Conservation (phyloP, 257 asterid genomes). For the Solanum bulbocastanum region DNA sequence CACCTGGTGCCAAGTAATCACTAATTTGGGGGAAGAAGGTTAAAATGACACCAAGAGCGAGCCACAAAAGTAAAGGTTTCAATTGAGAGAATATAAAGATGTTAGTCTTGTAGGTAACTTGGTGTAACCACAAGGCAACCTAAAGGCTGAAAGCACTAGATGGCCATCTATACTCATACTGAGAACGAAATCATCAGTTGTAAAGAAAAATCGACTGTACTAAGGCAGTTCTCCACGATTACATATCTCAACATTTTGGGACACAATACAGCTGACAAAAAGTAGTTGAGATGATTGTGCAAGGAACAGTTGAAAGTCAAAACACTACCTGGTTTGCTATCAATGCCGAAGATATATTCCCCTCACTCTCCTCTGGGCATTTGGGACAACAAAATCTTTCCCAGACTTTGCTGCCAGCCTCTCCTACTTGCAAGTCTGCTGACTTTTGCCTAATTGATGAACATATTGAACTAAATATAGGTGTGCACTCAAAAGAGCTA, state of each 20-base stretch:
- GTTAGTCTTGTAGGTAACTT: not conserved
- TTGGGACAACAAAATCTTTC: slow-evolving; percentile 62
- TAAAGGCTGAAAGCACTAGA: not conserved
- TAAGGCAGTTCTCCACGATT: not conserved
- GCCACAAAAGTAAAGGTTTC: not conserved
- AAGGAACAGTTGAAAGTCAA: not conserved
- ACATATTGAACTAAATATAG: slow-evolving; percentile 57
- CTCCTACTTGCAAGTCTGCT: slow-evolving; percentile 26
- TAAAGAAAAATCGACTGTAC: not conserved
- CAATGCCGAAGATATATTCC: slow-evolving; percentile 53
- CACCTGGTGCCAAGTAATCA: not conserved
- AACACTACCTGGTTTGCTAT: slow-evolving; percentile 77
- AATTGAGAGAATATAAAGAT: not conserved
- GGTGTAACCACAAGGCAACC: not conserved
- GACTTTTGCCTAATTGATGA: slow-evolving; percentile 40
- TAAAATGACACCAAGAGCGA: not conserved
- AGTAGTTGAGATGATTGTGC: not conserved
- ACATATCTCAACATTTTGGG: not conserved
- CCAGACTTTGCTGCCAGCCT: slow-evolving; percentile 48
- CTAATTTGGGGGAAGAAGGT: not conserved
- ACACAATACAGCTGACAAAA: not conserved
- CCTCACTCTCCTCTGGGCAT: slow-evolving; percentile 70
- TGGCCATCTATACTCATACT: not conserved
- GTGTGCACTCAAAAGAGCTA: slow-evolving; percentile 47
- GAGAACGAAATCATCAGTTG: not conserved